Evolutionary conservation across 192 early-diverging fungal species (phyloP).

Genomic region (Entomortierella lignicola): DNA sequence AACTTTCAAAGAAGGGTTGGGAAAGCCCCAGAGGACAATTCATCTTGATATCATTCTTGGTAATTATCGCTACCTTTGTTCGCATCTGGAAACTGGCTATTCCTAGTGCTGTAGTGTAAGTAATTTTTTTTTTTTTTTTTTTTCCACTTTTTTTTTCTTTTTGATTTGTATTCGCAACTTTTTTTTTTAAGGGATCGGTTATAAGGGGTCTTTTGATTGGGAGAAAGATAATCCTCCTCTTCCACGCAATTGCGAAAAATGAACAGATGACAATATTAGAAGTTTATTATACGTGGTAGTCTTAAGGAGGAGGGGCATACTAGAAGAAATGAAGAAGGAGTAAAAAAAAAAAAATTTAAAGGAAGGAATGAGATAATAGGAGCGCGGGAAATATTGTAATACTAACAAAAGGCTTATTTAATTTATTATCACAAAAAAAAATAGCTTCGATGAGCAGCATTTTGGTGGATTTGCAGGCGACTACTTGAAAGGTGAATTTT

Average conservation of each 20-base stretch:
- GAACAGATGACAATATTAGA: neutral
- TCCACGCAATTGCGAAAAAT: too few species aligned
- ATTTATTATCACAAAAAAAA: neutral
- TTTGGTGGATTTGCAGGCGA: constrained; percentile 90
- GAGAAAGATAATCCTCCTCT: too few species aligned
- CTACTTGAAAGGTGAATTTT: constrained; percentile 90
- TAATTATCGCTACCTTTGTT: constrained; percentile 22
- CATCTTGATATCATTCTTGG: constrained; percentile 22
- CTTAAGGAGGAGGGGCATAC: neutral
- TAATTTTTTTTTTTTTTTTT: neutral
- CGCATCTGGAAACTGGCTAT: constrained; percentile 50
- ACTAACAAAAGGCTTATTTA: neutral
- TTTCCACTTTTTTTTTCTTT: neutral
- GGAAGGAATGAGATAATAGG: neutral
- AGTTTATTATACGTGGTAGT: neutral
- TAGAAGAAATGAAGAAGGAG: too few species aligned
- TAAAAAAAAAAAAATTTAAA: neutral
- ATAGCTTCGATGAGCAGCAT: constrained; percentile 90
- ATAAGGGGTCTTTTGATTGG: too few species aligned
- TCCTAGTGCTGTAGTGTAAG: constrained; percentile 47
- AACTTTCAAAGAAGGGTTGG: constrained; percentile 43
- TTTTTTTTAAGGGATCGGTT: too few species aligned
- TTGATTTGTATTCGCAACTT: too few species aligned
- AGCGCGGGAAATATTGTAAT: constrained; percentile 5
- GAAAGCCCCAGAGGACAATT: constrained; percentile 37